These are phyloP conservation scores for Styphnolobium japonicum DNA, from an alignment of 306 rosid genomes.

Conservation along the genomic window DNA sequence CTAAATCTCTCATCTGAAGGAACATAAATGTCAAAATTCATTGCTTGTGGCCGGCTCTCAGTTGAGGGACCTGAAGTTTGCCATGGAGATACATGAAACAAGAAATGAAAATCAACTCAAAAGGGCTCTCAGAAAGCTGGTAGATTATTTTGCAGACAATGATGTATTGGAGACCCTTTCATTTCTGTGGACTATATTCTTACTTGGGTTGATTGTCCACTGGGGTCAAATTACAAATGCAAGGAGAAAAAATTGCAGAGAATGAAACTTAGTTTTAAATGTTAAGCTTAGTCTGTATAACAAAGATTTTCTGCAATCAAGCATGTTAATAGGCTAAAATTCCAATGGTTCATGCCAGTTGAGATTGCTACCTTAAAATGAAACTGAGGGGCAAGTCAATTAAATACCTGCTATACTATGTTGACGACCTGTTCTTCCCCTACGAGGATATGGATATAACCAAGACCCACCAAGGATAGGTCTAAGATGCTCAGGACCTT, in stretches of 20 bases:
- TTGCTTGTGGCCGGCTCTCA: constrained; percentile 44
- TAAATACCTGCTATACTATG: constrained; percentile 38
- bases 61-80: constrained; percentile 39
- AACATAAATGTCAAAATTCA: constrained; percentile 42
- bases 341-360: background rate
- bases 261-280: background rate
- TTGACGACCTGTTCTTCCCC: constrained; percentile 53
- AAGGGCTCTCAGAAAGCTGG: background rate
- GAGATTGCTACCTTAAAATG: background rate
- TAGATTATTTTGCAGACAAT: background rate
- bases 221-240: background rate
- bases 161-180: background rate
- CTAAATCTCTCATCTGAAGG: constrained; percentile 66
- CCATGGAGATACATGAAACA: background rate
- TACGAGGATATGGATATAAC: constrained; percentile 68
- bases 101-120: background rate
- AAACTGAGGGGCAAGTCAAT: background rate
- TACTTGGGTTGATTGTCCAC: background rate
- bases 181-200: background rate
- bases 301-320: background rate
- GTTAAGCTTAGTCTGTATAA: background rate
- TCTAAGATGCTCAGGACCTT: constrained; percentile 40
- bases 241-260: background rate
- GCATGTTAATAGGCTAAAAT: background rate
- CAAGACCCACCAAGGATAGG: constrained; percentile 50